Percentiles rank a stretch among this genome's conserved stretches.
These are phyloP conservation scores for Phaeosphaeria sp. DNA, from an alignment of 2,329 filamentous ascomycete species.

Conservation along the genomic window DNA sequence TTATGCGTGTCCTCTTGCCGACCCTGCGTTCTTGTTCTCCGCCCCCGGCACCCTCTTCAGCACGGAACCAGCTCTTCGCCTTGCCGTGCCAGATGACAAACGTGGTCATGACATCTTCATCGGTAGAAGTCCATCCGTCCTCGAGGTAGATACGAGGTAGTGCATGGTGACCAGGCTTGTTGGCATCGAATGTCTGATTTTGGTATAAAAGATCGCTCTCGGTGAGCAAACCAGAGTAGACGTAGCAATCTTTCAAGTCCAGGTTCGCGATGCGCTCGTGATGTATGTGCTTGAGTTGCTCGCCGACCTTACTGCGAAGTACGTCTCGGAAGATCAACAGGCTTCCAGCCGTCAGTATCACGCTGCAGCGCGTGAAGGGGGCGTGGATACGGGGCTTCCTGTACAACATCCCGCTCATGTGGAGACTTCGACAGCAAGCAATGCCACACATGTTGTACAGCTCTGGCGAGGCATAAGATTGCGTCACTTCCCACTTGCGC, in stretches of 20 bases:
- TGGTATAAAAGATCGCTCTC: slow-evolving; percentile 69
- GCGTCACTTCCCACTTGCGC: slow-evolving; percentile 71
- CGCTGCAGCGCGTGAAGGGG: slow-evolving; percentile 66
- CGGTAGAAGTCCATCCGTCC: slow-evolving; percentile 67
- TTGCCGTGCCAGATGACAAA: slow-evolving; percentile 72
- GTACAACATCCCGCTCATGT: slow-evolving; percentile 68
- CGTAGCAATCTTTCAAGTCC: slow-evolving; percentile 68
- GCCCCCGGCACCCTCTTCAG: slow-evolving; percentile 39
- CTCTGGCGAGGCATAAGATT: slow-evolving; percentile 67
- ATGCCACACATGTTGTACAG: slow-evolving; percentile 75
- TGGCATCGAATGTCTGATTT: slow-evolving; percentile 69
- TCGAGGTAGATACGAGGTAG: slow-evolving; percentile 67
- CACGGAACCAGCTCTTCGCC: slow-evolving; percentile 63
- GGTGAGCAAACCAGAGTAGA: slow-evolving; percentile 69
- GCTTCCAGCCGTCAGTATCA: slow-evolving; percentile 66
- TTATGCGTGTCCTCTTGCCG: slow-evolving; percentile 59
- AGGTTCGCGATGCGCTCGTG: slow-evolving; percentile 66
- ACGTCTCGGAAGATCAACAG: slow-evolving; percentile 69
- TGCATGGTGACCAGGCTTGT: slow-evolving; percentile 65
- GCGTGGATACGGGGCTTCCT: slow-evolving; percentile 68
- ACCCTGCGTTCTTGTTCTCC: slow-evolving; percentile 39
- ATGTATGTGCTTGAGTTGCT: slow-evolving; percentile 65
- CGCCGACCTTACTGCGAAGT: slow-evolving; percentile 62
- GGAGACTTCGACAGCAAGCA: slow-evolving; percentile 66
- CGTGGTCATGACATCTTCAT: slow-evolving; percentile 71